Evolutionary conservation across 192 early-diverging fungal species (phyloP).

Genomic region (Lobosporangium transversale): DNA sequence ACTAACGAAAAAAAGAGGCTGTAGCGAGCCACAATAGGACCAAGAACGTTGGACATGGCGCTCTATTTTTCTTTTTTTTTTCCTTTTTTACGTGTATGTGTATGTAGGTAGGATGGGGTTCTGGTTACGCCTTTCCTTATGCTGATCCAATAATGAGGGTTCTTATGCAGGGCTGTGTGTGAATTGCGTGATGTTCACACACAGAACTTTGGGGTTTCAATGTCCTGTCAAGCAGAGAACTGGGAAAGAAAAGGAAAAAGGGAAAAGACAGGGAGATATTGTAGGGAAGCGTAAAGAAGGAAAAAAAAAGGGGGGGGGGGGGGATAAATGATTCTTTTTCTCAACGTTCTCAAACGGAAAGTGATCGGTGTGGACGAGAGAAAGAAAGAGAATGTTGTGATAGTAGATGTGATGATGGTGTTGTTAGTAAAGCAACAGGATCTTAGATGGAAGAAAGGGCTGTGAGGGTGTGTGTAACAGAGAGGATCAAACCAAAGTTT

Average conservation of each 20-base stretch:
- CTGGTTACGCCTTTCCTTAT: neutral
- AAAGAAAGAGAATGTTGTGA: conserved; percentile 3
- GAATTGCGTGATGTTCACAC: neutral
- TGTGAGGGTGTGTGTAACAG: too few species aligned
- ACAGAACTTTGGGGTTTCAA: neutral
- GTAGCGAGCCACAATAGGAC: conserved; percentile 42
- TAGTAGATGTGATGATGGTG: too few species aligned
- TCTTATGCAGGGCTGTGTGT: neutral
- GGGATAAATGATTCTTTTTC: neutral
- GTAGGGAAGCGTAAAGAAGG: neutral
- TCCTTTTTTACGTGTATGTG: neutral
- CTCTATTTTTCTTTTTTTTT: neutral
- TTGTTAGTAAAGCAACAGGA: too few species aligned
- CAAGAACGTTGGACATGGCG: conserved; percentile 42
- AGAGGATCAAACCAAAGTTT: too few species aligned
- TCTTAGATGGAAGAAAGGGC: too few species aligned
- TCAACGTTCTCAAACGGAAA: too few species aligned
- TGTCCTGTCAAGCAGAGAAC: neutral
- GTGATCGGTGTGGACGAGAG: too few species aligned
- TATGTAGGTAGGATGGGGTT: neutral
- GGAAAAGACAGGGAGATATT: neutral
- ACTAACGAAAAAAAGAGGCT: conserved; percentile 44
- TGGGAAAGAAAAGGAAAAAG: neutral
- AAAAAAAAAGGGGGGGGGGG: neutral
- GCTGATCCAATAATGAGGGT: too few species aligned